A percentile compares a stretch with the other conserved stretches of the same genome.
These are phyloP conservation scores for Pisolithus tinctorius DNA, from an alignment of 768 basidiomycete genomes.

Conservation along the genomic window DNA sequence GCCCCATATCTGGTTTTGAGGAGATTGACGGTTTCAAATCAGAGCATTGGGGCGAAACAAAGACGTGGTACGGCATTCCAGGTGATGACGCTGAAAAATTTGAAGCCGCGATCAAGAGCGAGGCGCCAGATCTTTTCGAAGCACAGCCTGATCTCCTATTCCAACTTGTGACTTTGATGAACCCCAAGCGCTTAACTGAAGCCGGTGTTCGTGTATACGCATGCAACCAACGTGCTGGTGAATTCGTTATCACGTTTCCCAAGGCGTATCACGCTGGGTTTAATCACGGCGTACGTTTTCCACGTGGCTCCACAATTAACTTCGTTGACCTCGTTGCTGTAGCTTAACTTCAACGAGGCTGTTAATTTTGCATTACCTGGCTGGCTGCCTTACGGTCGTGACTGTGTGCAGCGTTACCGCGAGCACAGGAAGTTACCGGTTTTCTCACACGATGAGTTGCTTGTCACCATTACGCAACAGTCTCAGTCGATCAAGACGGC, in stretches of 20 bases:
- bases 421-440: conserved; percentile 91
- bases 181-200: conserved; percentile 76
- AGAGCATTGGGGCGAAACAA: conserved; percentile 99
- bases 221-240: conserved; percentile 94
- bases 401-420: conserved; percentile 86
- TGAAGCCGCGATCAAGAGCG: conserved; percentile 88
- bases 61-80: conserved; percentile 99
- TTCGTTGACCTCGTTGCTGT: conserved; percentile 18
- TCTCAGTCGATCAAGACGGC: conserved; percentile 90
- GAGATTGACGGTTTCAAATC: conserved; percentile 19
- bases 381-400: conserved; percentile 84
- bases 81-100: conserved; percentile 95
- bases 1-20: conserved; percentile 12
- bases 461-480: conserved; percentile 96
- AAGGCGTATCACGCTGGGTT: conserved; percentile 98
- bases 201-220: conserved; percentile 90
- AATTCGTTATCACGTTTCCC: conserved; percentile 96
- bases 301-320: conserved; percentile 13
- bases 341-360: conserved; percentile 99
- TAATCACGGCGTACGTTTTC: conserved; percentile 85
- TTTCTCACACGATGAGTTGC: conserved; percentile 95
- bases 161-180: conserved; percentile 97
- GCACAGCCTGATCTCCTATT: conserved; percentile 96
- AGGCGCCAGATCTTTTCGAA: conserved; percentile 96
- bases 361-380: conserved; percentile 97